Conservation (phyloP, 768 basidiomycete species). For the Baorangia bicolor region DNA sequence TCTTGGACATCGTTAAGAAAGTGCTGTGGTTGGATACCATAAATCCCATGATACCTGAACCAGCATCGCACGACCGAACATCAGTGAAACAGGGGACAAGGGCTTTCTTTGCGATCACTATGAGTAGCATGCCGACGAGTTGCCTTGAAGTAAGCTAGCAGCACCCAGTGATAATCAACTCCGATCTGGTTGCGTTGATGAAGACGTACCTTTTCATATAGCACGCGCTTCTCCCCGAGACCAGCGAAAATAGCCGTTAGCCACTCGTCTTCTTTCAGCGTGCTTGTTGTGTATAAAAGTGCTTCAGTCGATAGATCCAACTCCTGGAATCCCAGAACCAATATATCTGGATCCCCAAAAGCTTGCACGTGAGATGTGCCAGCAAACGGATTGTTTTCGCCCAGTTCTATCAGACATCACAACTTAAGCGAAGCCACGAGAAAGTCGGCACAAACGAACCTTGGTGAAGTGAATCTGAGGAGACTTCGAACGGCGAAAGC, state of each 20-base stretch:
- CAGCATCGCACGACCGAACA: slow-evolving; percentile 52
- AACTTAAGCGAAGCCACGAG: background rate
- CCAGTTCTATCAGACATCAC: slow-evolving; percentile 6
- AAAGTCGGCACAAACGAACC: slow-evolving; percentile 14
- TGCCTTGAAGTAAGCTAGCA: slow-evolving; percentile 70
- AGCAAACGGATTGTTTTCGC: background rate
- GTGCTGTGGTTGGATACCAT: slow-evolving; percentile 48
- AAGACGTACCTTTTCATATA: slow-evolving; percentile 62
- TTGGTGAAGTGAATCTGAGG: slow-evolving; percentile 21
- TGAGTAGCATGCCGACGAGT: slow-evolving; percentile 80
- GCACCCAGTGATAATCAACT: background rate
- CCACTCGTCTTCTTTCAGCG: slow-evolving; percentile 72
- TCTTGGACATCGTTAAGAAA: background rate
- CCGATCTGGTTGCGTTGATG: background rate
- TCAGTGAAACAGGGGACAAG: slow-evolving; percentile 52
- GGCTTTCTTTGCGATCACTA: slow-evolving; percentile 61
- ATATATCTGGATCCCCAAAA: slow-evolving; percentile 56
- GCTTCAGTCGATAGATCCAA: slow-evolving; percentile 78
- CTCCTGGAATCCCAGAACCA: slow-evolving; percentile 81
- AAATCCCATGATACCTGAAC: slow-evolving; percentile 73
- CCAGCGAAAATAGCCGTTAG: slow-evolving; percentile 59
- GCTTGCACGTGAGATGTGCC: slow-evolving; percentile 17
- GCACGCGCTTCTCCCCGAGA: slow-evolving; percentile 61
- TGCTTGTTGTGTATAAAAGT: slow-evolving; percentile 64
- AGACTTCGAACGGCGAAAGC: slow-evolving; percentile 36